Conservation (phyloP, 805 yeast genomes). For the Teunomyces stri region DNA sequence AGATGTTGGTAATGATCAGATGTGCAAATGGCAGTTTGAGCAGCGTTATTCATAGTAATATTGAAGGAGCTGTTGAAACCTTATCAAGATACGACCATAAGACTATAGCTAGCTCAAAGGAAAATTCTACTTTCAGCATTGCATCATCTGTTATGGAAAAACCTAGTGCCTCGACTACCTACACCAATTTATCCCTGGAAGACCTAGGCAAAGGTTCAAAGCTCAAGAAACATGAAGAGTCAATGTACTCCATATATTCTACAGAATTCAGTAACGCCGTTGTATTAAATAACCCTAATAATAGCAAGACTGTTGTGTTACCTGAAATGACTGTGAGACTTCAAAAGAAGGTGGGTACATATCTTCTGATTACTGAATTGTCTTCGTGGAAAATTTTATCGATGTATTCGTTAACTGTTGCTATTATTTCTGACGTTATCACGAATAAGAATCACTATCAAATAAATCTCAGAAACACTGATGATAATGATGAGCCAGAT, state of each 20-base stretch:
- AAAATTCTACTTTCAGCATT: constrained; percentile 26
- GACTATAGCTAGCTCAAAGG: constrained; percentile 7
- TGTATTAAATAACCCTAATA: constrained; percentile 25
- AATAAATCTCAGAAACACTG: constrained; percentile 22
- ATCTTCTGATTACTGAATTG: constrained; percentile 28
- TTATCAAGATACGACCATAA: background rate
- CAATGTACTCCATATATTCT: constrained; percentile 20
- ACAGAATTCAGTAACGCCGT: constrained; percentile 17
- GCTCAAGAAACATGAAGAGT: constrained; percentile 12
- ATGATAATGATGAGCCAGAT: constrained; percentile 10
- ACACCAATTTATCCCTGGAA: constrained; percentile 2
- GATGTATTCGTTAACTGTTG: constrained; percentile 35
- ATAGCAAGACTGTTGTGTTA: constrained; percentile 21
- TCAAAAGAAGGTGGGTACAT: constrained; percentile 33
- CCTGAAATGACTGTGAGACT: constrained; percentile 35
- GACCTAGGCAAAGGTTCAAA: constrained; percentile 1
- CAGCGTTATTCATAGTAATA: constrained; percentile 22
- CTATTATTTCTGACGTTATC: constrained; percentile 25
- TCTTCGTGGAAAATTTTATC: constrained; percentile 44
- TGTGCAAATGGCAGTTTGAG: constrained; percentile 28
- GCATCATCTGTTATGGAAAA: constrained; percentile 39
- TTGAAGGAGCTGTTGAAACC: constrained; percentile 18
- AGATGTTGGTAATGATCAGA: constrained; percentile 30
- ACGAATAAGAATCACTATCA: constrained; percentile 26
- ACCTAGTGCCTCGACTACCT: constrained; percentile 5